A percentile compares a stretch with the other conserved stretches of the same genome.
These are phyloP conservation scores for Grigorovia humatica DNA, from an alignment of 805 yeast genomes.

Conservation along the genomic window DNA sequence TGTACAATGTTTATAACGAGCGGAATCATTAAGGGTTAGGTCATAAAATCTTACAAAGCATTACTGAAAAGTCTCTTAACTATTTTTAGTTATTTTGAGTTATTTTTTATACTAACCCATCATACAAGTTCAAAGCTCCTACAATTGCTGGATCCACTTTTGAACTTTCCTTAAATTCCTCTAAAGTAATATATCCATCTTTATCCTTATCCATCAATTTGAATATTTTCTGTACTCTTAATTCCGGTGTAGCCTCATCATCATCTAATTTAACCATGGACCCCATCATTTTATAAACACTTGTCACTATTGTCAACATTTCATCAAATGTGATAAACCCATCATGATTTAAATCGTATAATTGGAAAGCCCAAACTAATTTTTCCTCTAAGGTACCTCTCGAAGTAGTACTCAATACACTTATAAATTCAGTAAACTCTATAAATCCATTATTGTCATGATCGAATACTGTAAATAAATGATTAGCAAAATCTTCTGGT, in stretches of 20 bases:
- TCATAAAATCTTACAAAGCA: no score
- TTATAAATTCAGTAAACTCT: conserved; percentile 86
- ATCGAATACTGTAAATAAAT: conserved; percentile 84
- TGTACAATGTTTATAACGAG: background rate
- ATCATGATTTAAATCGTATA: conserved; percentile 74
- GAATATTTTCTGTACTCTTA: conserved; percentile 76
- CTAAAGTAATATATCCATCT: conserved; percentile 60
- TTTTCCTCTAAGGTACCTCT: conserved; percentile 81
- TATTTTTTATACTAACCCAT: conserved; percentile 53
- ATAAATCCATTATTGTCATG: conserved; percentile 68
- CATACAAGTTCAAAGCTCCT: conserved; percentile 68
- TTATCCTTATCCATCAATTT: conserved; percentile 57
- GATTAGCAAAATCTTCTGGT: conserved; percentile 82
- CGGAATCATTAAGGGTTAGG: no score
- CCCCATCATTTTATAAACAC: conserved; percentile 93
- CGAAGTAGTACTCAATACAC: conserved; percentile 76
- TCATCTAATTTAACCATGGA: conserved; percentile 80
- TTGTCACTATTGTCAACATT: conserved; percentile 64
- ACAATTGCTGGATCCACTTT: conserved; percentile 69
- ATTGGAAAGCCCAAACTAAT: conserved; percentile 77
- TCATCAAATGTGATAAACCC: conserved; percentile 72
- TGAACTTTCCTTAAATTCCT: conserved; percentile 75
- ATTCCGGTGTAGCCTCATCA: conserved; percentile 87
- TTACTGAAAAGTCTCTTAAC: no score
- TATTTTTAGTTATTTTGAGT: no score